Base-by-base conservation (phyloP, 2,329 filamentous ascomycete species). In the Madurella mycetomatis region DNA sequence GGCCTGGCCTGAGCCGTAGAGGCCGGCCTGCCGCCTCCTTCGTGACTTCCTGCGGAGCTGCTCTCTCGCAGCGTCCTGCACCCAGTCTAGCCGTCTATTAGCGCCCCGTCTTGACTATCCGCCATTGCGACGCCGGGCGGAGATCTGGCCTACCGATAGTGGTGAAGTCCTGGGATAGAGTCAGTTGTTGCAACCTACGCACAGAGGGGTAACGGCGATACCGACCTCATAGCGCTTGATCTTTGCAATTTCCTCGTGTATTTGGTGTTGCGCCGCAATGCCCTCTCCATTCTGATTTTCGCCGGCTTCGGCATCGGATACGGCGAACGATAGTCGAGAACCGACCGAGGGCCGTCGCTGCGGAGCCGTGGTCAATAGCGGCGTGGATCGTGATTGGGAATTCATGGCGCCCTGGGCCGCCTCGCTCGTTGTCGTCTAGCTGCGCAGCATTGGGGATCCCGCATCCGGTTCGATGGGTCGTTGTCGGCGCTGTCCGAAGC, bases 161-260 rank as follows among this genome's bases (percentile, higher is more conserved):
- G 5, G 92, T 96, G 69, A 99, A 99, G 73, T 99, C 94, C 81
- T 84, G 62, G 37, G 13, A 15, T 13, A 16, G 40, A 16, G 58
- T 57, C 48, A 45, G 32, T 60, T 42, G 47, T 43, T 18, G 17
- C 9, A 34, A 31, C 30, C 9, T 11, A 37, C 9, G 34, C 11
- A 37, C 13, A 11, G 11, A 11, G 4, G 34, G 13, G 4, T 15
- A 37, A 11, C 34, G 34, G 37, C 16, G 19, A 18, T 12, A 34
- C 59, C 30, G 40, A 86, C 83, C 75, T 96, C 94, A 74, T 99
- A 99, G 74, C 92, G 83, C 75, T 96, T 96, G 69, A 99, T 97
- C 76, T 96, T 88, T 25, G 88, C 92, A 67, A 99, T 96, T 74
- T 99, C 94, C 67, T 97, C 92, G 57, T 91, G 88, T 62, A 95